Conservation (phyloP, 441 rosid genomes). For the Syzygium malaccense region DNA sequence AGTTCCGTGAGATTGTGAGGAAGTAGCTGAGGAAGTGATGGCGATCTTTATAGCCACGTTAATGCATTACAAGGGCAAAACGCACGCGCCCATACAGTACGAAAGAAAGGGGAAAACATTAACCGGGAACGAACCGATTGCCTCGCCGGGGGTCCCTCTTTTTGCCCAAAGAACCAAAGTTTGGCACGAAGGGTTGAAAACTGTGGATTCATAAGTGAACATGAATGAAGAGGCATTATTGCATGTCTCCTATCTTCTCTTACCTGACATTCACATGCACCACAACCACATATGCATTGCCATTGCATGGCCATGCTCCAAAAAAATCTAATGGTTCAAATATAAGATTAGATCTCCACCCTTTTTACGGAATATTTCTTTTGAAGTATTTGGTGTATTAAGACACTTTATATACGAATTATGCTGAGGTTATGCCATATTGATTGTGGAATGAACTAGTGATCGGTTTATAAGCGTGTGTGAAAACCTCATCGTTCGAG, state of each 20-base stretch:
- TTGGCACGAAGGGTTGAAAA: neutral
- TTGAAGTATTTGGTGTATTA: neutral
- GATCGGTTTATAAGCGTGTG: too few relatives aligned
- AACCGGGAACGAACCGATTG: neutral
- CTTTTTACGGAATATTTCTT: rapidly evolving
- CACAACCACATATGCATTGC: neutral
- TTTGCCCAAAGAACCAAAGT: neutral
- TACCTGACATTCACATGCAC: neutral
- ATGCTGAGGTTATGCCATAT: too few relatives aligned
- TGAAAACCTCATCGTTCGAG: too few relatives aligned
- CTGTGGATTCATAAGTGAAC: neutral
- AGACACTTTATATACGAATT: neutral
- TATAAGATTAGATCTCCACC: neutral
- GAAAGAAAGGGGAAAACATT: neutral
- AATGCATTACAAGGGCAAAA: neutral
- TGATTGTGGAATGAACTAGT: too few relatives aligned
- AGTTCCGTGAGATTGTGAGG: neutral
- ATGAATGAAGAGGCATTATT: neutral
- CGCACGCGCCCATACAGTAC: neutral
- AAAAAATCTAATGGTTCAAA: neutral
- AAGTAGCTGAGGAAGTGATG: neutral
- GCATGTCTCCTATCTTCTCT: neutral
- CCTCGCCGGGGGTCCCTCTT: neutral
- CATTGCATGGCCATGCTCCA: neutral
- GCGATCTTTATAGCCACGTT: neutral